Evolutionary conservation across 305 asterid genomes (phyloP).

Genomic region (Fraxinus velutina): DNA sequence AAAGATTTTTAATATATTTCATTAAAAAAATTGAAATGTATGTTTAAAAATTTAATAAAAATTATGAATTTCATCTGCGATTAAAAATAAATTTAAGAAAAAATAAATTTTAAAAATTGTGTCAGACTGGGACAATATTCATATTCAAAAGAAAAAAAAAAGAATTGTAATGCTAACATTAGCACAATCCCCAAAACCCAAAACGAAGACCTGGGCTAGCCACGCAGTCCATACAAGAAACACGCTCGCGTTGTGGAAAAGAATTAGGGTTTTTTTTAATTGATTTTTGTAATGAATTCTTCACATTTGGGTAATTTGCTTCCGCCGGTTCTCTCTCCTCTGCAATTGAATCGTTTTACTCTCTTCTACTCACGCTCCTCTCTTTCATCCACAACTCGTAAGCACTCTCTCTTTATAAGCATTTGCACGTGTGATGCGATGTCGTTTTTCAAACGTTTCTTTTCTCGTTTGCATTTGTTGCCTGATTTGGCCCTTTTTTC

Average conservation of each 20-base stretch:
- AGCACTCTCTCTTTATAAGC: conserved; percentile 12
- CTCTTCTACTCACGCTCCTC: conserved; percentile 30
- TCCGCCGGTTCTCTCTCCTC: conserved; percentile 43
- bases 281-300: conserved; percentile 30
- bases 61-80: not conserved
- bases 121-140: not conserved
- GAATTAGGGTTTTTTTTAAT: not conserved
- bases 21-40: not conserved
- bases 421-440: not conserved
- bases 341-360: conserved; percentile 36
- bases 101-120: not conserved
- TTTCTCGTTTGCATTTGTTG: not conserved
- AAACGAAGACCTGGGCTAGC: not conserved
- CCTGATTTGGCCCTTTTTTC: not conserved
- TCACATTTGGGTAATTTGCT: conserved; percentile 23
- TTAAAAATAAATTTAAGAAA: not conserved
- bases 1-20: not conserved
- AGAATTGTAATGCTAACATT: not conserved
- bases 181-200: conserved; percentile 12
- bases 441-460: not conserved
- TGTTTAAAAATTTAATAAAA: not conserved
- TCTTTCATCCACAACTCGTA: conserved; percentile 33
- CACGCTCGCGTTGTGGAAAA: not conserved
- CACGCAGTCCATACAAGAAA: not conserved
- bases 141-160: not conserved